Evolutionary conservation across 495 filamentous ascomycete genomes (phyloP).

Genomic region (Aspergillus indologenus): DNA sequence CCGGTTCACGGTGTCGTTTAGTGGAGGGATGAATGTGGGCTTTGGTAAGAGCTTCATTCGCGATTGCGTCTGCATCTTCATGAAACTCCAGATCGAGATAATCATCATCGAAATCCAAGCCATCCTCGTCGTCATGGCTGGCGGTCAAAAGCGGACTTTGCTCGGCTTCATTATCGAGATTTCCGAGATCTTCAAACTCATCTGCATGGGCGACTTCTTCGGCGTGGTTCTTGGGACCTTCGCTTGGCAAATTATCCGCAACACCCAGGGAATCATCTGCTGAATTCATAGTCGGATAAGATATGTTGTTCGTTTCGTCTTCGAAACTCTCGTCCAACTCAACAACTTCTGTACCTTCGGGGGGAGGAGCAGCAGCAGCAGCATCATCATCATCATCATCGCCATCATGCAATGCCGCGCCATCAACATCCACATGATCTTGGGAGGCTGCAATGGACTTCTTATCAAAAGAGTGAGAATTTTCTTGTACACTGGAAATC

Average conservation of each 20-base stretch:
- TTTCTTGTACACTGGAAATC: conserved; percentile 9
- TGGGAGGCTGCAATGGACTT: conserved; percentile 15
- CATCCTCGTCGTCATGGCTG: conserved; percentile 41
- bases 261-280: conserved; percentile 33
- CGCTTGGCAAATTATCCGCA: conserved; percentile 29
- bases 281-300: conserved; percentile 20
- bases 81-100: conserved; percentile 22
- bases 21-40: conserved; percentile 15
- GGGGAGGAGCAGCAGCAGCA: conserved; percentile 18
- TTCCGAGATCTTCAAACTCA: conserved; percentile 7
- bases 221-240: conserved; percentile 11
- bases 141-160: conserved; percentile 15
- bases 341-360: conserved; percentile 18
- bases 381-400: too few species aligned
- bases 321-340: conserved; percentile 15
- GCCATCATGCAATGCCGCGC: conserved; percentile 14
- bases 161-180: conserved; percentile 21
- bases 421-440: conserved; percentile 22
- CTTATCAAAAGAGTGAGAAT: conserved; percentile 13
- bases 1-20: conserved; percentile 30
- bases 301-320: conserved; percentile 12
- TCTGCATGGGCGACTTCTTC: conserved; percentile 9
- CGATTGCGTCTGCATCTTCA: conserved; percentile 7
- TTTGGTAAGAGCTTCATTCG: conserved; percentile 13
- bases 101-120: conserved; percentile 29